phyloP scores from a whole-genome alignment of 1,284 basidiomycete genomes.

The Pseudozyma tsukubaensis region DNA sequence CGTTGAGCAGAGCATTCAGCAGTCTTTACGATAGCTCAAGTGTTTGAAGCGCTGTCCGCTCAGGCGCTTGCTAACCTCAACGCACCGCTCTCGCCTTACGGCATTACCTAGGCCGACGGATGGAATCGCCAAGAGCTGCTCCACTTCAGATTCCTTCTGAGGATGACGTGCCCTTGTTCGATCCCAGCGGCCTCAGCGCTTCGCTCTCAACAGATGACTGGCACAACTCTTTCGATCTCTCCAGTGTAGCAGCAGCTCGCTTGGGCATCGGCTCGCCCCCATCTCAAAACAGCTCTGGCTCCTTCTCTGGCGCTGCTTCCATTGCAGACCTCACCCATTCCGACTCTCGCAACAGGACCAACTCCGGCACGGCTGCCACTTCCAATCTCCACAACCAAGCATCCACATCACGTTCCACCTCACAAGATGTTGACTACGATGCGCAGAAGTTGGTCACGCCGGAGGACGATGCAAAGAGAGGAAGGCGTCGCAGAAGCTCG shows the following conservation, averaged over 20 bases:
- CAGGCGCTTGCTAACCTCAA: conserved; percentile 3
- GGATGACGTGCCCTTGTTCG: conserved; percentile 51
- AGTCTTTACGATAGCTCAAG: too few species aligned
- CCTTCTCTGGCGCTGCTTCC: conserved; percentile 27
- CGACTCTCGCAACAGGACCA: conserved; percentile 24
- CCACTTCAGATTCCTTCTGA: conserved; percentile 50
- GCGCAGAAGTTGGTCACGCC: background rate
- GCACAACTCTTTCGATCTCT: conserved; percentile 47
- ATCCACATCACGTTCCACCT: conserved; percentile 11
- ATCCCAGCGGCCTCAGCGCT: conserved; percentile 51
- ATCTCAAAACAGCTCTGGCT: conserved; percentile 29
- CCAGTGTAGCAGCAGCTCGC: conserved; percentile 46
- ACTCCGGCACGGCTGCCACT: conserved; percentile 17
- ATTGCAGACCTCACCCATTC: conserved; percentile 34
- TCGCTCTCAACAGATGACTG: conserved; percentile 52
- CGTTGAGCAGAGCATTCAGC: too few species aligned
- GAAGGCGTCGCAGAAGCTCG: conserved; percentile 43
- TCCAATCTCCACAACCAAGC: conserved; percentile 8
- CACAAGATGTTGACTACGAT: conserved; percentile 7
- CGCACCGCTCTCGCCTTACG: conserved; percentile 9
- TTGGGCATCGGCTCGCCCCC: conserved; percentile 44
- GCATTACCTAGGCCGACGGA: conserved; percentile 39
- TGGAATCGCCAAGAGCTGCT: conserved; percentile 39
- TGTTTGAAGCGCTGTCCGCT: background rate
- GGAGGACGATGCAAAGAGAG: conserved; percentile 18